Evolutionary conservation across 768 basidiomycete species (phyloP).

Genomic region (Leccinum barrowsii): DNA sequence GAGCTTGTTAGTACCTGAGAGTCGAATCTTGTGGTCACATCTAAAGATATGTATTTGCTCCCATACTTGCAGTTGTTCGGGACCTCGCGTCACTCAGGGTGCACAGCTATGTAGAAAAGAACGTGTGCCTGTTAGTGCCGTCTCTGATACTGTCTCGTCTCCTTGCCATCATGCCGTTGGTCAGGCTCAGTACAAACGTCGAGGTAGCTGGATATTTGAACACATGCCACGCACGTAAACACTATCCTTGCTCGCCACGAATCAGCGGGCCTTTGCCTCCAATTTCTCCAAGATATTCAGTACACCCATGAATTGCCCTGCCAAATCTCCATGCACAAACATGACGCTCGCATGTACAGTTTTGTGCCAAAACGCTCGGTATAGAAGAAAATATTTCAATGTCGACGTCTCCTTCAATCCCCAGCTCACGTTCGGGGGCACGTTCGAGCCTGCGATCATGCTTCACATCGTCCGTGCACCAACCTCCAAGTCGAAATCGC

Average conservation of each 20-base stretch:
- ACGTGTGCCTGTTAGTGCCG: not conserved
- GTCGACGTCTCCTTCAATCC: not conserved
- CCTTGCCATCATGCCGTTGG: conserved; percentile 31
- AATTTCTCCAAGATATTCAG: conserved; percentile 55
- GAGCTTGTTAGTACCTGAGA: not conserved
- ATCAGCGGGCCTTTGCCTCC: conserved; percentile 32
- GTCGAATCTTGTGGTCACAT: not conserved
- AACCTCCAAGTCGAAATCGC: not conserved
- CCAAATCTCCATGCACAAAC: not conserved
- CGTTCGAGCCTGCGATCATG: conserved; percentile 63
- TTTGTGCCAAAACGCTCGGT: conserved; percentile 46
- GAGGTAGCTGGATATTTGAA: conserved; percentile 18
- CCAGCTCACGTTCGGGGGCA: conserved; percentile 32
- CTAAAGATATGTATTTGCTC: not conserved
- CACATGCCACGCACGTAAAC: not conserved
- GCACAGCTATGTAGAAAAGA: not conserved
- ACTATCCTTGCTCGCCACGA: not conserved
- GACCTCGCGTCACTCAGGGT: not conserved
- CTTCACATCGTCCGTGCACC: conserved; percentile 50
- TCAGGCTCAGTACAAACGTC: conserved; percentile 39
- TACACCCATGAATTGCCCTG: not conserved
- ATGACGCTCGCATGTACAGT: conserved; percentile 30
- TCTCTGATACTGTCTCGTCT: not conserved
- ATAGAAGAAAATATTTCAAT: not conserved
- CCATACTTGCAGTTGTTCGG: not conserved